Percentiles rank a stretch among this genome's conserved stretches.
phyloP scores from a whole-genome alignment of 306 rosid genomes.

The Sicyos baderoa region DNA sequence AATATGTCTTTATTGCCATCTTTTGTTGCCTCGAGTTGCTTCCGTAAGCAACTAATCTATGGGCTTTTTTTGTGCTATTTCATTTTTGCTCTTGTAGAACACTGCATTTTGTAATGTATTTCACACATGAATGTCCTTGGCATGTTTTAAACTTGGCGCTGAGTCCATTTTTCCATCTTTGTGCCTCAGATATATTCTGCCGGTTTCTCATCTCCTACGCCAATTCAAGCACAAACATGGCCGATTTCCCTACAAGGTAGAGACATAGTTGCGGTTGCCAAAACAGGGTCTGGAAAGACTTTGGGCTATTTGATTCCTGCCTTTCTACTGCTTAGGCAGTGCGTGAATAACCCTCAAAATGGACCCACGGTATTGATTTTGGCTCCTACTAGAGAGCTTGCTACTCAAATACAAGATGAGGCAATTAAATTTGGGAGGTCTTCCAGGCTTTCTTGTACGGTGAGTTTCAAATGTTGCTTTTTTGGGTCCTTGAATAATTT shows the following conservation, averaged over 20 bases:
- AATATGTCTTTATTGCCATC: constrained; percentile 82
- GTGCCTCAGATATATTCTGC: constrained; percentile 71
- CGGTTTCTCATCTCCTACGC: constrained; percentile 88
- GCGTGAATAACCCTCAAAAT: constrained; percentile 59
- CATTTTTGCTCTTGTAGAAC: constrained; percentile 16
- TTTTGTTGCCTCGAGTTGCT: constrained; percentile 98
- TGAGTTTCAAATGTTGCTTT: constrained; percentile 27
- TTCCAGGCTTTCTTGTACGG: constrained; percentile 86
- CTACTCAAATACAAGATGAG: constrained; percentile 94
- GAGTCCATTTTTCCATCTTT: constrained; percentile 26
- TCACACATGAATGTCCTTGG: constrained; percentile 14
- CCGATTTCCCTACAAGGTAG: constrained; percentile 90
- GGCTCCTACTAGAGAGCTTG: constrained; percentile 99
- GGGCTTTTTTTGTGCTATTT: constrained; percentile 33
- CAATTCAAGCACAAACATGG: constrained; percentile 99
- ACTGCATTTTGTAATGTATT: background rate
- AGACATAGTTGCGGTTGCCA: constrained; percentile 97
- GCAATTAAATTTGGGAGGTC: constrained; percentile 81
- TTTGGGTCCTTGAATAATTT: background rate
- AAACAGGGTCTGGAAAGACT: constrained; percentile 97
- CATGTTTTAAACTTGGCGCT: constrained; percentile 23
- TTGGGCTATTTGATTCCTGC: constrained; percentile 94
- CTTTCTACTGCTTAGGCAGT: constrained; percentile 70
- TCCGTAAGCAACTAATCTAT: constrained; percentile 98
- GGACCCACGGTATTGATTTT: constrained; percentile 96